phyloP scores from a whole-genome alignment of 192 early-diverging fungal species.

The Neocallimastix lanati region DNA sequence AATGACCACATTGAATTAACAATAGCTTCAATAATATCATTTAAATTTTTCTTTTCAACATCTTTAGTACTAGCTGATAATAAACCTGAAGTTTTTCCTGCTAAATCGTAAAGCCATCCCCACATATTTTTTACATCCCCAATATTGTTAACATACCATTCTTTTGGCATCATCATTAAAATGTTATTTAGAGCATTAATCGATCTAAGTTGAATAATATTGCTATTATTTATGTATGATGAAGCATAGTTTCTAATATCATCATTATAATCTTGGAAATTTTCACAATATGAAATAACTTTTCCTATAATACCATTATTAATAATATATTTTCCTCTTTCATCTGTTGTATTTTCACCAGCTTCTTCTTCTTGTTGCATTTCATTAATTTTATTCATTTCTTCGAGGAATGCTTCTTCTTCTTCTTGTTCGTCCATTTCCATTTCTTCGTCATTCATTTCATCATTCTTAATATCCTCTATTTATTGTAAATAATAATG shows the following conservation, averaged over 20 bases:
- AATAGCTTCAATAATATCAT: conserved; percentile 37
- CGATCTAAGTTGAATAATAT: conserved; percentile 6
- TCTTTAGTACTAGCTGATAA: neutral
- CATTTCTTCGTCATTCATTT: conserved; percentile 20
- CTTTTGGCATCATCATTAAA: conserved; percentile 3
- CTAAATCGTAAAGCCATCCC: conserved; percentile 1
- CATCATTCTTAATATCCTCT: conserved; percentile 17
- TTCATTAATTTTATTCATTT: neutral
- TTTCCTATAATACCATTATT: conserved; percentile 22
- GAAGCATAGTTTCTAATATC: neutral
- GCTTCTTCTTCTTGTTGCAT: conserved; percentile 2
- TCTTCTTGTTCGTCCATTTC: conserved; percentile 10
- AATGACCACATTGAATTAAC: conserved; percentile 64
- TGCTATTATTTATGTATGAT: neutral
- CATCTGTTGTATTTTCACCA: conserved; percentile 12
- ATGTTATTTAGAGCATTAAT: conserved; percentile 13
- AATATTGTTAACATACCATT: conserved; percentile 15
- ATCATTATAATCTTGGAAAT: neutral
- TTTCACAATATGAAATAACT: conserved; percentile 19
- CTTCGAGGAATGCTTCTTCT: neutral
- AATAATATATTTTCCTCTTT: conserved; percentile 22
- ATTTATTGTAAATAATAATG: neutral
- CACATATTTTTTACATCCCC: conserved; percentile 17
- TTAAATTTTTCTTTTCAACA: conserved; percentile 11
- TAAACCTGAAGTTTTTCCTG: conserved; percentile 5